These are phyloP conservation scores for Beauveria scarabaeidicola DNA, from an alignment of 2,329 filamentous ascomycete species.

Conservation along the genomic window DNA sequence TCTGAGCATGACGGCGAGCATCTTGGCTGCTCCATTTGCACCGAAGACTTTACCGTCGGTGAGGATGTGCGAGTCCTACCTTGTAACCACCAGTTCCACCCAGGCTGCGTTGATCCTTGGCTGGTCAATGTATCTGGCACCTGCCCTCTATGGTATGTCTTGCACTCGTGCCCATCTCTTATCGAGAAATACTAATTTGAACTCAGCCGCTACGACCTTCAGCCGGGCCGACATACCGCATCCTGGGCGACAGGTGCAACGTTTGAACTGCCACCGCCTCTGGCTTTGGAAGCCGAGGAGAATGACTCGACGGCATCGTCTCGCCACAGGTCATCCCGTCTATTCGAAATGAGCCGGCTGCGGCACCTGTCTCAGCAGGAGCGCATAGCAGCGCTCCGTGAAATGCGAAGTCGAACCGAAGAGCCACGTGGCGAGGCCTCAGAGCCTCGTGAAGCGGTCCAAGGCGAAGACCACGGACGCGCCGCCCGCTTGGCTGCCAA, in stretches of 20 bases:
- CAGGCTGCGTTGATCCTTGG: constrained; percentile 61
- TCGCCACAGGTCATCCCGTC: constrained; percentile 39
- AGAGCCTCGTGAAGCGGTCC: constrained; percentile 2
- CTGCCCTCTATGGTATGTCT: constrained; percentile 57
- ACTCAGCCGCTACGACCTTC: constrained; percentile 46
- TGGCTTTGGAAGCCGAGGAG: constrained; percentile 31
- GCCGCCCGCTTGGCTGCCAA: constrained; percentile 39
- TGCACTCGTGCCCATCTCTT: background rate
- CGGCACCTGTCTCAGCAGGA: constrained; percentile 53
- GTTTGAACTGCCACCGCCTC: constrained; percentile 30
- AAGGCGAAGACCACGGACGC: constrained; percentile 29
- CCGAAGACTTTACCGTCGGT: constrained; percentile 58
- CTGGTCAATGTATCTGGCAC: constrained; percentile 61
- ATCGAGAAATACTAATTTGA: constrained; percentile 13
- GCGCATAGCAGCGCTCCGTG: constrained; percentile 51
- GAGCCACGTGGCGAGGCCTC: background rate
- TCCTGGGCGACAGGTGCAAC: constrained; percentile 17
- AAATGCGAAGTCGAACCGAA: constrained; percentile 25
- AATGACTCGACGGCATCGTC: constrained; percentile 23
- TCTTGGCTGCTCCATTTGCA: constrained; percentile 59
- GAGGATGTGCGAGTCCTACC: constrained; percentile 61
- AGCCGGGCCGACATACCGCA: constrained; percentile 28
- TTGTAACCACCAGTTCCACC: constrained; percentile 61
- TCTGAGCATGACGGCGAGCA: constrained; percentile 27
- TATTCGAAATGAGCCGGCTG: constrained; percentile 49